Evolutionary conservation across 2,329 filamentous ascomycete genomes (phyloP), one percentile per base, ranked within the genome.

Genomic region (Septoria petroselini): DNA sequence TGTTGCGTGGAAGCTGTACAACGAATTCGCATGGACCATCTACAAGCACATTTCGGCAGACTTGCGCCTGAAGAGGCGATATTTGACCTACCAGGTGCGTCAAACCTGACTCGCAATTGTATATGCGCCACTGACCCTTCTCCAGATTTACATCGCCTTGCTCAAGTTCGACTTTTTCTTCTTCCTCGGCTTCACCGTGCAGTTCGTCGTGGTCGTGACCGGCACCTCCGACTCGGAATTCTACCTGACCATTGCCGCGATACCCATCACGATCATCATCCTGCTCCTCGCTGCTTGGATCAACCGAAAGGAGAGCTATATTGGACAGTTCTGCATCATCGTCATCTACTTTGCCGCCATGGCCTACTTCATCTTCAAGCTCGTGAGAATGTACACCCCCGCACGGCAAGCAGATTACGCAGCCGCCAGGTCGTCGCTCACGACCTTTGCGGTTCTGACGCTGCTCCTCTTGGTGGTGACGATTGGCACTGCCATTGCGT

Each of bases 121-220:
- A 14, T 21, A 1, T 11, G 2, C 5, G 3, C 5, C 29, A 19
- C 55, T 58, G 34, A 64, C 55, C 15, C 12, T n/a, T 31, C 25
- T 7, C 4, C 55, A 95, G 91, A 91, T 98, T 69, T 98, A 96
- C 71, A 96, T 98, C 65, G 89, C 93, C 30, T 80, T 98, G 8
- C 80, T 98, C 58, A 98, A 98, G 72, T 98, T 98, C 70, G 93
- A 98, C 73, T 97, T 98, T 73, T 98, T 98, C 82, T 97, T 98
- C 77, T 98, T 98, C 78, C 82, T 98, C 42, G 93, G 91, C 47
- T 98, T 98, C 70, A 97, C 93, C 5, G 88, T 98, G 39, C 93
- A 98, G 67, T 98, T 98, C 70, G 91, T 98, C 62, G 86, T 97
- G 52, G 90, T 98, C 52, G 89, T 97, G 50, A 79, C 76, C 53